Base-by-base conservation (phyloP, 225 moss, liverwort and hornwort species). In the Asterella californica region DNA sequence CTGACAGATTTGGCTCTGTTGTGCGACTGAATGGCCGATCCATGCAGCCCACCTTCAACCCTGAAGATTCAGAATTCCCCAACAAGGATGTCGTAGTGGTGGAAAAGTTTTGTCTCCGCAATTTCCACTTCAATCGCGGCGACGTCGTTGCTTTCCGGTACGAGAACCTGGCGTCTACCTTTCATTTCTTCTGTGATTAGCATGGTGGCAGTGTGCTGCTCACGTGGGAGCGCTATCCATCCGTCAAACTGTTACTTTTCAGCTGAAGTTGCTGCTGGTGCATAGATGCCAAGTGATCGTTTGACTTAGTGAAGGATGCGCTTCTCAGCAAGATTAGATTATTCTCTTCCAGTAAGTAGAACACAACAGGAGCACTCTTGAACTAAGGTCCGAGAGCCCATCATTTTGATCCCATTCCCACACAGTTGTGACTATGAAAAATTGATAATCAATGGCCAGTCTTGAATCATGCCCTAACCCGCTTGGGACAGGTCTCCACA, bases 121-220 rank as follows among this genome's bases (percentile, higher is more conserved):
- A 88, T 50, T 99, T 92, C 90, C 91, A 79, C 82, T 99, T 99
- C 77, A 85, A 87, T 78, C 94, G 95, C 70, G 97, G 97, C 49
- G 97, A 99, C 84, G 94, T 99, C n/a, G 97, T 99, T 50, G 93
- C 95, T 63, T 93, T 95, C 88, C 95, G 93, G 97, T 97, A 71
- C 19, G 30, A 27, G 4, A 24, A 32, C 52, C 17, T 74, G n/a
- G 9, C 18, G 15, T 9, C 9, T 70, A 36, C 22, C 24, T 57
- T 21, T 21, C 5, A 32, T 65, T 32, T 12, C 37, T n/a, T 71
- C 21, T 46, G 67, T 34, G 67, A 36, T 67, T 24, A 24, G 57
- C 15, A 47, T 27, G 71, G 15, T n/a, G 47, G 24, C n/a, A 19
- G 5, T 57, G 1, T 21, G 57, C 57, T 15, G 46, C n/a, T 27